A percentile compares a stretch with the other conserved stretches of the same genome.
Conservation (phyloP, 2,329 filamentous ascomycete species). For the Claviceps sp. region DNA sequence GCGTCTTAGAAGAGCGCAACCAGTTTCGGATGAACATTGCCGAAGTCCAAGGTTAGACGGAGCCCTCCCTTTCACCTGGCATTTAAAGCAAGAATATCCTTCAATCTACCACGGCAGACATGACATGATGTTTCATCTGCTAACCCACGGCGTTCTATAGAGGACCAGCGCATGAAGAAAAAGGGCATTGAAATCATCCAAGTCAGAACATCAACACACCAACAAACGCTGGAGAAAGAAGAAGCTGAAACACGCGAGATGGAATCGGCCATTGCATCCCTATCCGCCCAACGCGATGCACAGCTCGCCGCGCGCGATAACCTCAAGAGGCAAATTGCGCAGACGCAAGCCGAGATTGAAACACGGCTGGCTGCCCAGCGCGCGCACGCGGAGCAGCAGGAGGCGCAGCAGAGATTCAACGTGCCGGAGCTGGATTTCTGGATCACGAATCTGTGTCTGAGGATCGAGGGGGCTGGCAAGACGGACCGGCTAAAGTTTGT, state of each 20-base stretch:
- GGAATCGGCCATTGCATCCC: conserved; percentile 45
- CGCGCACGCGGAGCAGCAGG: conserved; percentile 58
- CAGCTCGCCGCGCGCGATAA: conserved; percentile 43
- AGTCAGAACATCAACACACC: conserved; percentile 55
- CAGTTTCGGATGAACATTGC: conserved; percentile 83
- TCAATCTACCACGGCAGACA: background rate
- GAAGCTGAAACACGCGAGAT: conserved; percentile 65
- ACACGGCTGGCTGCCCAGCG: conserved; percentile 57
- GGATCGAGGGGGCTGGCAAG: conserved; percentile 77
- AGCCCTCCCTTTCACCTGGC: background rate
- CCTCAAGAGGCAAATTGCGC: conserved; percentile 47
- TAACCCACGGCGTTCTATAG: conserved; percentile 29
- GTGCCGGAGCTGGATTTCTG: conserved; percentile 90
- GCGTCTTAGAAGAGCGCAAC: conserved; percentile 84
- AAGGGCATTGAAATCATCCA: conserved; percentile 75
- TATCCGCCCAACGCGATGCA: conserved; percentile 46
- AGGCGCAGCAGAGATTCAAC: conserved; percentile 77
- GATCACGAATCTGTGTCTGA: conserved; percentile 78
- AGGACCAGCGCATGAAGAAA: conserved; percentile 83
- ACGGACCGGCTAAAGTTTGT: conserved; percentile 82
- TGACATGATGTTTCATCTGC: background rate
- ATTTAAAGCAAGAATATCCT: background rate
- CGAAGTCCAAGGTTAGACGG: conserved; percentile 65
- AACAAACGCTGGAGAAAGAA: conserved; percentile 64
- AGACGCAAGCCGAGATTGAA: conserved; percentile 58